phyloP scores from a whole-genome alignment of 2,329 filamentous ascomycete species.

The Scedosporium apiospermum region DNA sequence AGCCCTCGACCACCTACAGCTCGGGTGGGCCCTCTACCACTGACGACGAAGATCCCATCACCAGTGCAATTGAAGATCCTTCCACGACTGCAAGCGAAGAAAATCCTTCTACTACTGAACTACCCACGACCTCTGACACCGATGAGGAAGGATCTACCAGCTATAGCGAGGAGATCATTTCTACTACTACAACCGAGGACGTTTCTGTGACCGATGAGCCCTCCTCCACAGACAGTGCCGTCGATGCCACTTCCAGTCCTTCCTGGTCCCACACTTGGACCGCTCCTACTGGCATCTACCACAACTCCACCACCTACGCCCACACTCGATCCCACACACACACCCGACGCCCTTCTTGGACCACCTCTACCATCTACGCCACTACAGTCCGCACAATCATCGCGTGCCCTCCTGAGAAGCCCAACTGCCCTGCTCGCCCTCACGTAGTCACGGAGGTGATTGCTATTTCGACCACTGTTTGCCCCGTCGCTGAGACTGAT shows the following conservation, averaged over 20 bases:
- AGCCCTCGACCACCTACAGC: no score
- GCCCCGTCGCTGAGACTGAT: slow-evolving; percentile 19
- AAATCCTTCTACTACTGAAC: no score
- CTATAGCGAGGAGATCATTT: no score
- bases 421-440: slow-evolving; percentile 25
- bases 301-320: slow-evolving; percentile 1
- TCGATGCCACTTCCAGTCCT: not conserved
- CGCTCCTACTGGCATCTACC: not conserved
- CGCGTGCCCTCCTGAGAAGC: slow-evolving; percentile 37
- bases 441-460: slow-evolving; percentile 30
- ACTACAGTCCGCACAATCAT: slow-evolving; percentile 43
- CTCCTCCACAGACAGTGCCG: not conserved
- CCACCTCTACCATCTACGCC: slow-evolving; percentile 29
- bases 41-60: no score
- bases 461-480: slow-evolving; percentile 34
- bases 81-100: no score
- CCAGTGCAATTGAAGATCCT: no score
- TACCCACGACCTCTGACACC: no score
- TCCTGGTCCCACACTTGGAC: not conserved
- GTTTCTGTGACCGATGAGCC: not conserved
- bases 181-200: not conserved
- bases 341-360: slow-evolving; percentile 4
- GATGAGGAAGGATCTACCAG: no score
- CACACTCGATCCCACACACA: not conserved
- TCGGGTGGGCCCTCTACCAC: no score